Percentiles rank a stretch among this genome's conserved stretches.
These are phyloP conservation scores for Rosa persica DNA, from an alignment of 306 rosid genomes.

Conservation along the genomic window DNA sequence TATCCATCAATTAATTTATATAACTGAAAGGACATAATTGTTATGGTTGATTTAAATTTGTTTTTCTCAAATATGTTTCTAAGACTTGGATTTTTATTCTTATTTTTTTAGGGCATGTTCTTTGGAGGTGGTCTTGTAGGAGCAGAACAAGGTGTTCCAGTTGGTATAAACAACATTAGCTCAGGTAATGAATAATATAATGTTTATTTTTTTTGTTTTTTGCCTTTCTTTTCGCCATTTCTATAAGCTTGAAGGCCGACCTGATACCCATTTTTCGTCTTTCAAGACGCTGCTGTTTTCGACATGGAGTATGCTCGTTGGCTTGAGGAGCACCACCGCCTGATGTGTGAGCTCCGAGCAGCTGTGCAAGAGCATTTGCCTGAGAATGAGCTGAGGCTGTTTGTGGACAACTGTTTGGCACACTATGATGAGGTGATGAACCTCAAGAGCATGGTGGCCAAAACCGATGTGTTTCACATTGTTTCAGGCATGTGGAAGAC, in stretches of 20 bases:
- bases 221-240: neutral
- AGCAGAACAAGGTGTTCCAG: conserved; percentile 73
- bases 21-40: neutral
- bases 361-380: conserved; percentile 80
- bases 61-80: neutral
- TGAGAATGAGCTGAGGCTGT: conserved; percentile 74
- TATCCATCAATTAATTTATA: neutral
- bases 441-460: conserved; percentile 74
- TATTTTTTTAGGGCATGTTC: conserved; percentile 56
- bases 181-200: conserved; percentile 42
- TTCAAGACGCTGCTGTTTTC: conserved; percentile 68
- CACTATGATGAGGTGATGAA: conserved; percentile 67
- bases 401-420: conserved; percentile 65
- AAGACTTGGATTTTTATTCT: conserved; percentile 13
- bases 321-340: conserved; percentile 80
- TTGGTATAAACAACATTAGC: conserved; percentile 57
- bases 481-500: conserved; percentile 94
- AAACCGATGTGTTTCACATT: conserved; percentile 74
- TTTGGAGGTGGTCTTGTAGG: conserved; percentile 66
- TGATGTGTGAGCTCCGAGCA: conserved; percentile 79
- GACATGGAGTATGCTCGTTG: conserved; percentile 84
- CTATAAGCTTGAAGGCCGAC: neutral
- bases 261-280: neutral
- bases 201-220: neutral
- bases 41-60: neutral